Evolutionary conservation across 208 protist species (phyloP), one percentile per base, ranked within the genome.

Genomic region (Leishmania guyanensis): DNA sequence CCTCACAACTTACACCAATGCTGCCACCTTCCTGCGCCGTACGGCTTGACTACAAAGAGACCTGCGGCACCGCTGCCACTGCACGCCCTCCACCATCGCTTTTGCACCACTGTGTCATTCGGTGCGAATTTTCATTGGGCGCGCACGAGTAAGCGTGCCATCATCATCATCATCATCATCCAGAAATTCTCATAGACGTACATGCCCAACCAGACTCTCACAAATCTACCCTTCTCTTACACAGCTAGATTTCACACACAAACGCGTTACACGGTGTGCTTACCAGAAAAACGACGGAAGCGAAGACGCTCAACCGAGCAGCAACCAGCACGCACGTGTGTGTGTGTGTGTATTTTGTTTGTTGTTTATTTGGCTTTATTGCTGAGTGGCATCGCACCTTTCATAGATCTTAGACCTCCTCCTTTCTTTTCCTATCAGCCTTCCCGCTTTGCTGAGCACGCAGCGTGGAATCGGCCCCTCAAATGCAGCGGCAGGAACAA

Each of bases 401-500:
- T 6, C 26, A 73, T 53, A 73, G 46, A 73, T 53, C 9, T 46
- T 46, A 73, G 66, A 75, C 14, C 17, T 56, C 36, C 60, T 26
- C 51, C 20, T 22, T 17, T 5, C 4, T 26, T 33, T 54, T 53
- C 36, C 22, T 56, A 22, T 77, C 46, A 8, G 0, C 14, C 48
- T 9, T 16, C 5, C 51, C 22, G 39, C 17, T 51, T 73, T 10
- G 29, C n/a, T 3, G 43, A 54, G 29, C 39, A 73, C 22, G 69
- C 39, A 20, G 26, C 12, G 43, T 2, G 26, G 12, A 26, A 73
- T 73, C 8, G 8, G 46, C 53, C 69, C 8, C 20, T 16, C 8
- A 51, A 65, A 73, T 73, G 69, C 46, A 73, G 72, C 51, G 22
- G n/a, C 72, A 68, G 43, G 43, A 46, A 33, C 66, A 77, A 69